Conservation (phyloP, 495 filamentous ascomycete genomes). For the Annulohypoxylon bovei region DNA sequence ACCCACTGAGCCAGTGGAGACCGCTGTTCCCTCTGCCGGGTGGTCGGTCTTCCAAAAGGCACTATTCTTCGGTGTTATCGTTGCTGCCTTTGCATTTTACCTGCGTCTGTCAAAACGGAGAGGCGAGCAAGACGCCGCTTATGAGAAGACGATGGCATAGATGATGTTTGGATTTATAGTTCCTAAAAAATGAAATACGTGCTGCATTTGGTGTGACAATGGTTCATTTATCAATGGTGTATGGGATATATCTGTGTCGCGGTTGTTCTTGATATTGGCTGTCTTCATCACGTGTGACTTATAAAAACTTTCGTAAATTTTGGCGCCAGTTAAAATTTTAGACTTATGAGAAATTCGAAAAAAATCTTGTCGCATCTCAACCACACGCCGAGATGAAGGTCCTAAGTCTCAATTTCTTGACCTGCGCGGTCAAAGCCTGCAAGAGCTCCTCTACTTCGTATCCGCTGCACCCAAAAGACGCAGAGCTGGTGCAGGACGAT, state of each 20-base stretch:
- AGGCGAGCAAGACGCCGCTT: conserved; percentile 25
- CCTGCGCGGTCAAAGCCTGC: conserved; percentile 94
- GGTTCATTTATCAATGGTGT: neutral
- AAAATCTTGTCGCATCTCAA: conserved; percentile 20
- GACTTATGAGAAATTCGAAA: conserved; percentile 6
- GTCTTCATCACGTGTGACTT: conserved; percentile 37
- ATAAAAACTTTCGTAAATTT: conserved; percentile 25
- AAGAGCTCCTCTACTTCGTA: conserved; percentile 80
- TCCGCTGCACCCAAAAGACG: conserved; percentile 89
- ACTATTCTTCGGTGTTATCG: conserved; percentile 52
- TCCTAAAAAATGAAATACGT: conserved; percentile 13
- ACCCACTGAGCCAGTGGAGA: conserved; percentile 18
- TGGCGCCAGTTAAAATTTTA: conserved; percentile 24
- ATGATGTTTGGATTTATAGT: conserved; percentile 19
- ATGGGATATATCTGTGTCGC: neutral
- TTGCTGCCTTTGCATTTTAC: conserved; percentile 48
- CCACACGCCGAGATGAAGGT: conserved; percentile 79
- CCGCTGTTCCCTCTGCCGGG: conserved; percentile 35
- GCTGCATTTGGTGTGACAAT: conserved; percentile 6
- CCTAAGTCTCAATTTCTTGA: conserved; percentile 95
- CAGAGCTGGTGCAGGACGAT: conserved; percentile 84
- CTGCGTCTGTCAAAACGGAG: conserved; percentile 44
- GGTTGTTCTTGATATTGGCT: conserved; percentile 5
- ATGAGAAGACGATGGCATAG: conserved; percentile 45
- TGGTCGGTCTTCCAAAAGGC: conserved; percentile 51